Percentiles rank a stretch among this genome's conserved stretches.
phyloP scores from a whole-genome alignment of 306 rosid genomes.

The cucumber (Cucumis sativus) region Cucumber_9930_V3 NC_026660.2:20128501-20129000 shows the following conservation, averaged over 20 bases:
- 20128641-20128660: slow-evolving; percentile 58
- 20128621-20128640: slow-evolving; percentile 44
- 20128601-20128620: slow-evolving; percentile 54
- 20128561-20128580: slow-evolving; percentile 86
- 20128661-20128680: slow-evolving; percentile 99
- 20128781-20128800: slow-evolving; percentile 95
- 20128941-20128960: slow-evolving; percentile 72
- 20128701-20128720: slow-evolving; percentile 48
- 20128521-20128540: slow-evolving; percentile 83
- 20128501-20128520: slow-evolving; percentile 75
- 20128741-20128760: slow-evolving; percentile 45
- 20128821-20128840: slow-evolving; percentile 64
- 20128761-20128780: slow-evolving; percentile 51
- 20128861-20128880: slow-evolving; percentile 71
- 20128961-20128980: slow-evolving; percentile 90
- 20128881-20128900: slow-evolving; percentile 74
- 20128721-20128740: slow-evolving; percentile 51
- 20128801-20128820: slow-evolving; percentile 77
- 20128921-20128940: slow-evolving; percentile 44
- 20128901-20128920: slow-evolving; percentile 79
- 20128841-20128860: slow-evolving; percentile 89
- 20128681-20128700: slow-evolving; percentile 85
- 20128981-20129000: slow-evolving; percentile 74
- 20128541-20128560: slow-evolving; percentile 54
- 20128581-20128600: slow-evolving; percentile 97